Percentiles rank a stretch among this genome's conserved stretches.
Conservation (phyloP, 1,284 basidiomycete genomes). For the Ustilago shanxiensis region DNA sequence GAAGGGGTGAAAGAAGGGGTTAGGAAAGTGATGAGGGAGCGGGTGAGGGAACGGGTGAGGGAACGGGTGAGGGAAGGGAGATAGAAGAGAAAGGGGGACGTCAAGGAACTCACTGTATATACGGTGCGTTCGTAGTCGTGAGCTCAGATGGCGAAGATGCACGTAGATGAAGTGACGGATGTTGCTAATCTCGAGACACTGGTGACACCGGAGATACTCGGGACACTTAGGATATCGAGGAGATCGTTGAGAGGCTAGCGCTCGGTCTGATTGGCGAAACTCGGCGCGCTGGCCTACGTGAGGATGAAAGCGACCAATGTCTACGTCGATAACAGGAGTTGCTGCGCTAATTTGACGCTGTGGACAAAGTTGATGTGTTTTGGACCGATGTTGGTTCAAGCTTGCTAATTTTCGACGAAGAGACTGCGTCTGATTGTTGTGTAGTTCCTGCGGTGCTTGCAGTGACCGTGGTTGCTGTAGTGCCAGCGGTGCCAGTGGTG, state of each 20-base stretch:
- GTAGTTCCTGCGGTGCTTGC: no score
- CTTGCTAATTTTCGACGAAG: no score
- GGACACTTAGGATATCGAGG: no score
- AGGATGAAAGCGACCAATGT: no score
- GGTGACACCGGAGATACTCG: no score
- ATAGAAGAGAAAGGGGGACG: neutral
- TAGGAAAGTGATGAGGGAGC: neutral
- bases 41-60: neutral
- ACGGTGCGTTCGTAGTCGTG: neutral
- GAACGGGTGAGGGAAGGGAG: neutral
- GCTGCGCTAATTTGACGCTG: no score
- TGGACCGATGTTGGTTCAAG: neutral
- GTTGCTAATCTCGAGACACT: neutral
- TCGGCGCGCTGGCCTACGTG: no score
- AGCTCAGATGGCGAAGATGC: neutral
- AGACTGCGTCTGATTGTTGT: no score
- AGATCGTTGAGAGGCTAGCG: neutral
- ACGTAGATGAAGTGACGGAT: neutral
- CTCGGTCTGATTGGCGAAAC: no score
- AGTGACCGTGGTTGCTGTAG: neutral
- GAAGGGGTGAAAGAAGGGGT: no score
- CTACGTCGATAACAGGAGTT: no score
- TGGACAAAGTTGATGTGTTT: neutral
- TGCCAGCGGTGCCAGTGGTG: no score
- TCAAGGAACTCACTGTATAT: neutral